phyloP scores from a whole-genome alignment of 768 basidiomycete genomes.

The Podaxis sp. region DNA sequence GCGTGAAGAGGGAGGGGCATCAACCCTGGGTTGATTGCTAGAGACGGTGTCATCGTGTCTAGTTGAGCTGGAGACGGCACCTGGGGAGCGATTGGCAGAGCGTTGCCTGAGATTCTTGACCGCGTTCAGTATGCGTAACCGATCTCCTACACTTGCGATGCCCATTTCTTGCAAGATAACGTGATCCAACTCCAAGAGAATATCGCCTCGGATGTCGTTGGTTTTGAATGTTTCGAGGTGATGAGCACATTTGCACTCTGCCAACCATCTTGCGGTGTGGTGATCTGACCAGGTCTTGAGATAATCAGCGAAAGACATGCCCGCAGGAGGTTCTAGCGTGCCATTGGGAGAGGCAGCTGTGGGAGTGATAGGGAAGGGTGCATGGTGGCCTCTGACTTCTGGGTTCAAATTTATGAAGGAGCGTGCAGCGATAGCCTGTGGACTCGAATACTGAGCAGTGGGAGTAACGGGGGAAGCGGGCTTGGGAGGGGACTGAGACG shows the following conservation, averaged over 20 bases:
- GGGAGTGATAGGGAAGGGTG: slow-evolving; percentile 34
- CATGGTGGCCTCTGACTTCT: slow-evolving; percentile 35
- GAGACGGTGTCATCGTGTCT: slow-evolving; percentile 14
- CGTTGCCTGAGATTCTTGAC: slow-evolving; percentile 74
- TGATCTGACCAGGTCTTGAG: slow-evolving; percentile 68
- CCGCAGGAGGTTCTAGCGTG: slow-evolving; percentile 54
- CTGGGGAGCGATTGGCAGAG: slow-evolving; percentile 29
- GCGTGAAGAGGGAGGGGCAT: slow-evolving; percentile 35
- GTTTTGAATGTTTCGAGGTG: slow-evolving; percentile 68
- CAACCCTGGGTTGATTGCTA: slow-evolving; percentile 14
- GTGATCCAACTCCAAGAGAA: slow-evolving; percentile 90
- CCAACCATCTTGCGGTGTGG: slow-evolving; percentile 75
- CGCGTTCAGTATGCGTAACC: slow-evolving; percentile 80
- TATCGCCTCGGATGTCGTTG: slow-evolving; percentile 90
- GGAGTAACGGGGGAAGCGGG: slow-evolving; percentile 42
- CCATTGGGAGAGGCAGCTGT: slow-evolving; percentile 24
- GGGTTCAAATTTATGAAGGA: slow-evolving; percentile 36
- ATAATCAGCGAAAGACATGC: slow-evolving; percentile 56
- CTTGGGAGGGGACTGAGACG: slow-evolving; percentile 35
- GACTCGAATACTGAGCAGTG: slow-evolving; percentile 28
- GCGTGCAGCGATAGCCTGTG: slow-evolving; percentile 26
- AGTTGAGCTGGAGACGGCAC: slow-evolving; percentile 2
- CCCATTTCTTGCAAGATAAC: slow-evolving; percentile 86
- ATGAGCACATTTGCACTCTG: slow-evolving; percentile 66
- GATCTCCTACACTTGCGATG: slow-evolving; percentile 84